A percentile compares a stretch with the other conserved stretches of the same genome.
These are phyloP conservation scores for Cyamopsis tetragonoloba DNA, from an alignment of 306 rosid species.

Conservation along the genomic window DNA sequence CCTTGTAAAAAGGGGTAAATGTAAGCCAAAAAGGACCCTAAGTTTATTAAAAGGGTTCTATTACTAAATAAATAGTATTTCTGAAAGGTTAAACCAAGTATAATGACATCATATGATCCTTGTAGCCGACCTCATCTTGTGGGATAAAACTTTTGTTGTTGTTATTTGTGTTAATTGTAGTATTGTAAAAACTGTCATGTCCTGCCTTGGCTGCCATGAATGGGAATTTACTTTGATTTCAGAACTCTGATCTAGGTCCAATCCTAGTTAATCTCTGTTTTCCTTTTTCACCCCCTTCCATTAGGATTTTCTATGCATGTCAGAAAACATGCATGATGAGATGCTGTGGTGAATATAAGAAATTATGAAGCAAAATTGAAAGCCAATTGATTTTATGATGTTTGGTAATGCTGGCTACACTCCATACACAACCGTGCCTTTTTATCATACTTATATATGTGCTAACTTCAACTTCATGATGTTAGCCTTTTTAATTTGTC, in stretches of 20 bases:
- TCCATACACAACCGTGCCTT: not conserved
- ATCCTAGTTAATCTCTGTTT: constrained; percentile 6
- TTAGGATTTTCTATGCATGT: not conserved
- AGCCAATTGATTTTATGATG: not conserved
- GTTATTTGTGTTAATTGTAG: not conserved
- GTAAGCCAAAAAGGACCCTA: too few relatives aligned
- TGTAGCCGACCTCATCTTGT: too few relatives aligned
- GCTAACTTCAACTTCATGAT: constrained; percentile 19
- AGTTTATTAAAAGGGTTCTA: too few relatives aligned
- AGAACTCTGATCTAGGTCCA: not conserved
- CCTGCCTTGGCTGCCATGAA: not conserved
- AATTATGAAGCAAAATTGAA: constrained; percentile 6
- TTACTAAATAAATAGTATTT: too few relatives aligned
- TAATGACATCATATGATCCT: too few relatives aligned
- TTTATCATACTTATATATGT: not conserved
- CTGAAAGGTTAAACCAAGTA: too few relatives aligned
- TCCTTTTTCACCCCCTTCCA: not conserved
- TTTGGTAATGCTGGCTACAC: not conserved
- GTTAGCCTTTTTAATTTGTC: constrained; percentile 21
- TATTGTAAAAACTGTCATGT: too few relatives aligned
- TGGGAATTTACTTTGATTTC: not conserved
- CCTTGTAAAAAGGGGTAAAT: too few relatives aligned
- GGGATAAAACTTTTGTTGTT: too few relatives aligned
- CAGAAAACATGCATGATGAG: not conserved
- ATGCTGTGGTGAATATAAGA: not conserved